Evolutionary conservation across 2,329 filamentous ascomycete species (phyloP), one percentile per base, ranked within the genome.

Genomic region (Cadophora sp.): DNA sequence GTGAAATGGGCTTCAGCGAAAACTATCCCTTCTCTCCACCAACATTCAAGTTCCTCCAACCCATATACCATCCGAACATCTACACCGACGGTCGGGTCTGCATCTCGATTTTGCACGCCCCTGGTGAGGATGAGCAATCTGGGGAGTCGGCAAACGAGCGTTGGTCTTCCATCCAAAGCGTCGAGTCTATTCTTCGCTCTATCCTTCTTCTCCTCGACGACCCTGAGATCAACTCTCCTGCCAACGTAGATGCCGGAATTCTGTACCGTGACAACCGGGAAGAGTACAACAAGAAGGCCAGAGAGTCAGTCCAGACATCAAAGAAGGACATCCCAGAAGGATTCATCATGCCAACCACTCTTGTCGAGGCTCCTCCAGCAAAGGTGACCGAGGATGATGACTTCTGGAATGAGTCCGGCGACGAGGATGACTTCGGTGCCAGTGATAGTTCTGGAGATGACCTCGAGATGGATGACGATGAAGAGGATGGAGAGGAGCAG

Each of bases 91-190:
- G 95, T 74, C 90, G 90, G 72, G 86, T 98, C 53, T 98, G 96
- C 83, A 98, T 99, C 78, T 97, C 94, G 55, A 99, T 99, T 75
- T 88, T 99, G 13, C 95, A 99, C 80, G 87, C 88, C 20, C 94
- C 96, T 0, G 96, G 96, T 72, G 93, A 97, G 68, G 95, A 98
- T 77, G 88, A 91, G 73, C 95, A 94, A 84, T 97, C 94, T 0
- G 96, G 96, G 68, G 95, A 98, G 80, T 81, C 87, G 47, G 95
- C 96, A 7, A 91, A 90, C 66, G 96, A 98, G 81, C 91, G 95
- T 66, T 99, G 95, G 95, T 94, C 93, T 6, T 94, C 96, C 0
- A 89, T 96, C 4, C 95, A 98, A 79, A 92, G 94, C 22, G 95
- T 96, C 58, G 96, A 98, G 81, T 96, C 94, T 2, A 94, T 99